These are phyloP conservation scores for Ogataea angusta DNA, from an alignment of 805 yeast species.

Conservation along the genomic window DNA sequence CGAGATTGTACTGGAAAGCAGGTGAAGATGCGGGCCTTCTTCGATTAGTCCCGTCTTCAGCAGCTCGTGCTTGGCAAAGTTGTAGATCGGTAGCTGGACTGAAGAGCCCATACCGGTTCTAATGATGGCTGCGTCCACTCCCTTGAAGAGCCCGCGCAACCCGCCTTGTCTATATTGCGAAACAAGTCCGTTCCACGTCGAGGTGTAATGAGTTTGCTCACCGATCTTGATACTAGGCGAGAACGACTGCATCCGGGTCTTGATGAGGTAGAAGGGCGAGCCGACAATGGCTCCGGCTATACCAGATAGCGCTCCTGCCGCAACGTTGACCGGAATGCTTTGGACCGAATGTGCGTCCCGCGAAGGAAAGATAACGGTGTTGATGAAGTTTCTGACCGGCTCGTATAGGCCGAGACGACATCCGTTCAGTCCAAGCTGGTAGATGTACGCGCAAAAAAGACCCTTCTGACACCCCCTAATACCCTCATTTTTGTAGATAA, in stretches of 20 bases:
- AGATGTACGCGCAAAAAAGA: conserved; percentile 79
- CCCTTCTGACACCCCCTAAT: conserved; percentile 87
- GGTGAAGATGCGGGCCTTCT: conserved; percentile 69
- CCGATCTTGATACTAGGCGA: conserved; percentile 68
- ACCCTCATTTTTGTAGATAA: conserved; percentile 80
- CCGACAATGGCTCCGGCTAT: conserved; percentile 85
- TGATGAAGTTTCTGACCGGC: conserved; percentile 65
- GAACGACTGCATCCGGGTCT: conserved; percentile 96
- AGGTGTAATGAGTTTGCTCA: conserved; percentile 84
- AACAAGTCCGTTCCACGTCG: conserved; percentile 63
- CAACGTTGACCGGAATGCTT: conserved; percentile 58
- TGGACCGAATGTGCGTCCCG: conserved; percentile 48
- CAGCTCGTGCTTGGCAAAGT: conserved; percentile 64
- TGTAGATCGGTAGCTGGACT: conserved; percentile 90
- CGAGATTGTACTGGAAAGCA: conserved; percentile 69
- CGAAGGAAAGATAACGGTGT: conserved; percentile 51
- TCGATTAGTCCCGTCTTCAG: conserved; percentile 48
- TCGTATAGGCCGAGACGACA: conserved; percentile 94
- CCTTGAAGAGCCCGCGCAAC: conserved; percentile 73
- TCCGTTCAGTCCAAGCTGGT: conserved; percentile 90
- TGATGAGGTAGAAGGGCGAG: conserved; percentile 87
- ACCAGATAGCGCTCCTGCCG: conserved; percentile 82
- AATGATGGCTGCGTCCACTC: conserved; percentile 90
- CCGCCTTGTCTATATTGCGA: conserved; percentile 69
- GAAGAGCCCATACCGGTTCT: conserved; percentile 96